These are phyloP conservation scores for Colletotrichum lentis DNA, from an alignment of 2,329 filamentous ascomycete genomes.

Conservation along the genomic window DNA sequence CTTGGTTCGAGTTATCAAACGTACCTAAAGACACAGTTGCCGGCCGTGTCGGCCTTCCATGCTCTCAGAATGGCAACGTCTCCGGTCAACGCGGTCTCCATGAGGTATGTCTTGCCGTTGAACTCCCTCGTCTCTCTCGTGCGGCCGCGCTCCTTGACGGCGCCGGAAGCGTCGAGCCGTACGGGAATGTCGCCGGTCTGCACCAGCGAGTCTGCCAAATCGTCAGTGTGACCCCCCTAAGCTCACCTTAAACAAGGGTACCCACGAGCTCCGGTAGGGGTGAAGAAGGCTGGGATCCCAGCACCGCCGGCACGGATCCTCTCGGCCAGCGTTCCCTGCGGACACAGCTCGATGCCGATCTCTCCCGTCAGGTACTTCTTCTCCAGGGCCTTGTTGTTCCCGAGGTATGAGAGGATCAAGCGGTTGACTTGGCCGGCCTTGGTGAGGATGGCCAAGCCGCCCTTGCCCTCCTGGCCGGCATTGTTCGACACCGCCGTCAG, in stretches of 20 bases:
- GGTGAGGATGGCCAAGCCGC: constrained; percentile 74
- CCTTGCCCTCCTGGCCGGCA: constrained; percentile 73
- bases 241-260: constrained; percentile 40
- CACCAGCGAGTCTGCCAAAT: constrained; percentile 64
- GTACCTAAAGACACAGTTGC: constrained; percentile 81
- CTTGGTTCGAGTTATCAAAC: constrained; percentile 20
- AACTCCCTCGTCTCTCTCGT: constrained; percentile 77
- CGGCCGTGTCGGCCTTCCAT: constrained; percentile 77
- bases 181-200: constrained; percentile 74
- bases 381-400: constrained; percentile 79
- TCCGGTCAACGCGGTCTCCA: constrained; percentile 79
- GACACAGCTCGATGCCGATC: constrained; percentile 78
- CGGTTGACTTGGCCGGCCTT: constrained; percentile 74
- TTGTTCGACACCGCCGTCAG: constrained; percentile 85
- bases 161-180: constrained; percentile 66
- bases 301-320: constrained; percentile 76
- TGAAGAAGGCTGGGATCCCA: constrained; percentile 83
- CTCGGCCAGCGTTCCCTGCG: constrained; percentile 78
- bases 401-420: constrained; percentile 78
- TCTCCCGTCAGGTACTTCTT: constrained; percentile 78
- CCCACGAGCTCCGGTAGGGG: constrained; percentile 73
- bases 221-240: not conserved
- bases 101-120: constrained; percentile 74
- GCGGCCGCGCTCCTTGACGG: constrained; percentile 69
- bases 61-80: constrained; percentile 82